Percentiles rank a stretch among this genome's conserved stretches.
Evolutionary conservation across 2,329 filamentous ascomycete species (phyloP).

Genomic region (Fusarium bulbicola): DNA sequence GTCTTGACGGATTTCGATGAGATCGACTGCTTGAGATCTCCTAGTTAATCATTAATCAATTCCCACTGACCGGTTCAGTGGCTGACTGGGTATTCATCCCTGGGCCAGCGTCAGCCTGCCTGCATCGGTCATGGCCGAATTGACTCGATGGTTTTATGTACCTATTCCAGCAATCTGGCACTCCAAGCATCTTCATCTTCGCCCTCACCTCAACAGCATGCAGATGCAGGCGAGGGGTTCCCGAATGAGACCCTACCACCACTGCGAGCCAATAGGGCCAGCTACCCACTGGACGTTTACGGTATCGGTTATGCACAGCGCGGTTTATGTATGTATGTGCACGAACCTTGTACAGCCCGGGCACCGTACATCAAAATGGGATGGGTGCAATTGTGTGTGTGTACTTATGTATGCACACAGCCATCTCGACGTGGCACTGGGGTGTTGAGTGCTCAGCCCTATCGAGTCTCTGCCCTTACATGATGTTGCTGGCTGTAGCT

Average conservation of each 20-base stretch:
- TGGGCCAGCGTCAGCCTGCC: slow-evolving; percentile 24
- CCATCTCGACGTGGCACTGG: slow-evolving; percentile 38
- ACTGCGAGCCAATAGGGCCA: slow-evolving; percentile 17
- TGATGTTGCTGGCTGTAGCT: not conserved
- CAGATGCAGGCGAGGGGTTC: slow-evolving; percentile 31
- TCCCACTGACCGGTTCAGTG: slow-evolving; percentile 34
- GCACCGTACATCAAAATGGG: not conserved
- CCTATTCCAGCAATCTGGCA: slow-evolving; percentile 31
- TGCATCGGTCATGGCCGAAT: slow-evolving; percentile 41
- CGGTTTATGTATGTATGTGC: slow-evolving; percentile 2
- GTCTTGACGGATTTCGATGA: slow-evolving; percentile 4
- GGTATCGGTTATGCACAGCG: slow-evolving; percentile 29
- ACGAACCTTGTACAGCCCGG: slow-evolving; percentile 18
- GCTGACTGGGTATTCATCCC: slow-evolving; percentile 34
- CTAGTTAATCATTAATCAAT: slow-evolving; percentile 18
- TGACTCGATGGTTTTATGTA: slow-evolving; percentile 9
- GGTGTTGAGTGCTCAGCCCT: slow-evolving; percentile 39
- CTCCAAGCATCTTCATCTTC: slow-evolving; percentile 14
- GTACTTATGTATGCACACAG: slow-evolving; percentile 26
- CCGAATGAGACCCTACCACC: slow-evolving; percentile 36
- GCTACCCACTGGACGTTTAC: slow-evolving; percentile 28
- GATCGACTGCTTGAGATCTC: slow-evolving; percentile 10
- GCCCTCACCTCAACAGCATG: not conserved
- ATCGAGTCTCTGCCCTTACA: slow-evolving; percentile 29
- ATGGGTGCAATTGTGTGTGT: not conserved